Evolutionary conservation across 2,329 filamentous ascomycete genomes (phyloP), one percentile per base, ranked within the genome.

Genomic region (Cercospora nicotianae): DNA sequence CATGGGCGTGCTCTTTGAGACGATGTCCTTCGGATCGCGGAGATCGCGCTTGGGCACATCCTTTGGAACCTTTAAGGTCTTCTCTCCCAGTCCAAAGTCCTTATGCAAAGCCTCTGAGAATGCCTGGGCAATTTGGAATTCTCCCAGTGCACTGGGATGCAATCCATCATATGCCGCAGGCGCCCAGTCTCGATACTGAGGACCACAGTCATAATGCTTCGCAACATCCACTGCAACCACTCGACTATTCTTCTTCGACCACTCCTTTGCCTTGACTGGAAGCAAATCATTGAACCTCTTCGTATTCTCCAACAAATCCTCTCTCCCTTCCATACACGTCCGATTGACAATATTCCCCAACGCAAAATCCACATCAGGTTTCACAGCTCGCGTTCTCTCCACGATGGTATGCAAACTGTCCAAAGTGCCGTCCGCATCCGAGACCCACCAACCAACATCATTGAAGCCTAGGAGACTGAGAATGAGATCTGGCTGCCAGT

Each of bases 61-160:
- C 2, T 20, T 28, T 1, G 67, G 67, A 2, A 72, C 45, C 4
- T 51, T 31, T 26, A 71, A 30, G 18, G 42, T 28, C 26, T 55
- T 36, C 5, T 13, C 13, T 20, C 70, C 70, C 30, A 69, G 16
- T 3, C 57, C 20, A 53, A 68, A 69, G 20, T 68, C 68, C n/a
- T 23, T 26, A 26, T 57, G 58, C 58, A 68, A 42, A 4, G 66
- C 59, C 12, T 63, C 31, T 18, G 77, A 75, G 70, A 83, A 83
- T 5, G 81, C 81, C 36, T 76, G 72, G 2, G 81, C 81, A 62
- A 83, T 80, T 64, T 83, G 76, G 67, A 74, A 81, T 60, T 84
- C 81, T 18, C 81, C 82, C 1, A 78, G 70, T 2, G 76, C 75
- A 59, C 79, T 81, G 0, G 81, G 81, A 66, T 84, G 66, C 3